Conservation (phyloP, 805 yeast species). For the Wickerhamiella qilinensis region DNA sequence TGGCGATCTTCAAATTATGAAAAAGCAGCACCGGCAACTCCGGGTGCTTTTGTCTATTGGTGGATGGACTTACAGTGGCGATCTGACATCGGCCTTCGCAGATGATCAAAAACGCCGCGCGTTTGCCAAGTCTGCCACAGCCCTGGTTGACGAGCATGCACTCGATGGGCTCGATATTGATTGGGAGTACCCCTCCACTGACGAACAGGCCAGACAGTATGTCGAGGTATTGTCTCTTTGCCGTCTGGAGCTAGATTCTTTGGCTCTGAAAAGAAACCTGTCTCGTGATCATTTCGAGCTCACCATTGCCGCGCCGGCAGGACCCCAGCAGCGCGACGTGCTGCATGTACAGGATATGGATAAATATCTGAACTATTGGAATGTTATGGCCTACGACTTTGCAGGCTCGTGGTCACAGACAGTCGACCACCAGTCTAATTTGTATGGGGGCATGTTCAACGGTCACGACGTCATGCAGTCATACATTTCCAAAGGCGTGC, state of each 20-base stretch:
- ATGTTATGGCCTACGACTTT: conserved; percentile 84
- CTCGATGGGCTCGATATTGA: conserved; percentile 90
- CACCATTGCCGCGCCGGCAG: conserved; percentile 67
- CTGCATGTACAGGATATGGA: conserved; percentile 42
- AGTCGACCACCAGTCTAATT: conserved; percentile 57
- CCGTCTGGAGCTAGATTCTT: conserved; percentile 25
- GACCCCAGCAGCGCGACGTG: conserved; percentile 27
- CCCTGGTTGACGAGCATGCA: conserved; percentile 34
- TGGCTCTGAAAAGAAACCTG: conserved; percentile 21
- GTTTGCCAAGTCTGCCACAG: conserved; percentile 37
- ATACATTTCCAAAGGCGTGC: conserved; percentile 30
- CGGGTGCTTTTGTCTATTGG: conserved; percentile 66
- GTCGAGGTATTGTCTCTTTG: conserved; percentile 28
- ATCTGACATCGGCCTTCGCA: conserved; percentile 31
- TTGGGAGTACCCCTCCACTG: conserved; percentile 71
- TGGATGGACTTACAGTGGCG: conserved; percentile 46
- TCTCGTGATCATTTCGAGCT: conserved; percentile 28
- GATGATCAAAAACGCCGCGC: conserved; percentile 24
- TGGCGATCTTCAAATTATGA: conserved; percentile 33
- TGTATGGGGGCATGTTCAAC: conserved; percentile 33
- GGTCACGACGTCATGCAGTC: conserved; percentile 33
- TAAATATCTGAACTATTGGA: conserved; percentile 48
- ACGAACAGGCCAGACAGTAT: conserved; percentile 30
- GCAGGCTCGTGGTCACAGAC: conserved; percentile 56
- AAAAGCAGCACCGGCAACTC: conserved; percentile 27